These are phyloP conservation scores for Parasarocladium wereldwijsianum DNA, from an alignment of 2,329 filamentous ascomycete genomes.

Conservation along the genomic window DNA sequence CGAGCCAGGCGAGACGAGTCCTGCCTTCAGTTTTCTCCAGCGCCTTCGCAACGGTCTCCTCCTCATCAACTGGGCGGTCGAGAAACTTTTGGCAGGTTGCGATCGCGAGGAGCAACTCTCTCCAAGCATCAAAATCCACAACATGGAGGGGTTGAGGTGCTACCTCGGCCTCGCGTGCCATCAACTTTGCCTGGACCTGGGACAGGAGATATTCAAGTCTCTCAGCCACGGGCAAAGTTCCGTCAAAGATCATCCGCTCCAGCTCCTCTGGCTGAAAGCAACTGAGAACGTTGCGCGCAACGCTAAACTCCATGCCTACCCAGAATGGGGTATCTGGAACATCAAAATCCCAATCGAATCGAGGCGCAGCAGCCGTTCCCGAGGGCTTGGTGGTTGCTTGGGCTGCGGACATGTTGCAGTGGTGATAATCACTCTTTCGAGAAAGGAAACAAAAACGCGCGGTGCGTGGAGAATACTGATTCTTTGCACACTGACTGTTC, in stretches of 20 bases:
- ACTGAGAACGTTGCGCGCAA: slow-evolving; percentile 2
- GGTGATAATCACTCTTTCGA: slow-evolving; percentile 1
- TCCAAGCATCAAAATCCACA: slow-evolving; percentile 1
- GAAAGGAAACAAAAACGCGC: slow-evolving; percentile 2
- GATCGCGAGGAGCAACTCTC: slow-evolving; percentile 1
- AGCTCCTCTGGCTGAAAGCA: slow-evolving; percentile 3
- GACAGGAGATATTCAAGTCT: slow-evolving; percentile 2
- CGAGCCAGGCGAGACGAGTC: slow-evolving; percentile 2
- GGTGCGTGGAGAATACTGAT: too few species aligned
- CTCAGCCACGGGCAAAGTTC: slow-evolving; percentile 1
- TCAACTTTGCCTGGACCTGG: slow-evolving; percentile 2
- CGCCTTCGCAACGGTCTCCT: slow-evolving; percentile 2
- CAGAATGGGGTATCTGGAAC: slow-evolving; percentile 2
- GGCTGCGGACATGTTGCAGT: slow-evolving; percentile 1
- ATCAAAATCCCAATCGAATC: slow-evolving; percentile 3
- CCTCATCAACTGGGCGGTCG: slow-evolving; percentile 2
- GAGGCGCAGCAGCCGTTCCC: slow-evolving; percentile 1
- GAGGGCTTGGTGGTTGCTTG: slow-evolving; percentile 2
- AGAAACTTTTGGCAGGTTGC: slow-evolving; percentile 3
- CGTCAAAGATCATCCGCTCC: slow-evolving; percentile 1
- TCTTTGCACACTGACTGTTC: too few species aligned
- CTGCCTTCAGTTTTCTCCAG: slow-evolving; percentile 1
- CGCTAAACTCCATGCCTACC: slow-evolving; percentile 1
- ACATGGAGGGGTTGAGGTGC: slow-evolving; percentile 2
- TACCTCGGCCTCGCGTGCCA: slow-evolving; percentile 1